phyloP scores from a whole-genome alignment of 2,329 filamentous ascomycete species.

The Diplodia seriata region DNA sequence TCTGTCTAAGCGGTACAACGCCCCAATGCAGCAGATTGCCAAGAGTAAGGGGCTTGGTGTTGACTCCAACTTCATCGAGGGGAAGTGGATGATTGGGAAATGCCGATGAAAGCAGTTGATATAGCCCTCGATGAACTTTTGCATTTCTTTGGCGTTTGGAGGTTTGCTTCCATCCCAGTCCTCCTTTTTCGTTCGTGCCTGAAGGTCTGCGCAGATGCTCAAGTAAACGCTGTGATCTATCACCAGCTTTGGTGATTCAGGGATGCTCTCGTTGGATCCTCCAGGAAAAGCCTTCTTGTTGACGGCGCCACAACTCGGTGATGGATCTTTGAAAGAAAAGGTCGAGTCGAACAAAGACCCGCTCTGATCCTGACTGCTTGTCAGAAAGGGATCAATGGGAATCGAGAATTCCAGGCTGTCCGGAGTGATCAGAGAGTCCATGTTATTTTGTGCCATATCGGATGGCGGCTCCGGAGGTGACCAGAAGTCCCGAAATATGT shows the following conservation, averaged over 20 bases:
- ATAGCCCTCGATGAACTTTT: slow-evolving; percentile 43
- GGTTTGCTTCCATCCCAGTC: slow-evolving; percentile 34
- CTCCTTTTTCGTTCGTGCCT: slow-evolving; percentile 28
- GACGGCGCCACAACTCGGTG: neutral
- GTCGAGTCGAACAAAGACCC: neutral
- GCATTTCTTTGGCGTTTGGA: slow-evolving; percentile 38
- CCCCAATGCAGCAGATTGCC: slow-evolving; percentile 48
- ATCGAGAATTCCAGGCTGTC: slow-evolving; percentile 27
- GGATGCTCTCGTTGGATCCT: neutral
- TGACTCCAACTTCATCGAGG: slow-evolving; percentile 40
- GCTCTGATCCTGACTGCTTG: slow-evolving; percentile 5
- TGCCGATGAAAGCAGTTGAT: slow-evolving; percentile 46
- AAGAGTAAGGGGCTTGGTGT: slow-evolving; percentile 43
- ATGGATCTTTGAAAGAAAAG: neutral
- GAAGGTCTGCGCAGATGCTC: slow-evolving; percentile 35
- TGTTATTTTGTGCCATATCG: neutral
- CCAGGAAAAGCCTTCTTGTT: slow-evolving; percentile 7
- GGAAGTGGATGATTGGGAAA: slow-evolving; percentile 45
- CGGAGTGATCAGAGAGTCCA: slow-evolving; percentile 17
- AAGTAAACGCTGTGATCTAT: slow-evolving; percentile 27
- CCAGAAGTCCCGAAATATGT: slow-evolving; percentile 32
- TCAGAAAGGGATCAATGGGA: slow-evolving; percentile 26
- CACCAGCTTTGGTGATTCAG: slow-evolving; percentile 8
- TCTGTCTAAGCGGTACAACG: slow-evolving; percentile 44
- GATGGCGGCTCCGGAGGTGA: slow-evolving; percentile 25